Conservation (phyloP, 1,139 yeast genomes). For the Trichomonascaceae sp. region DNA sequence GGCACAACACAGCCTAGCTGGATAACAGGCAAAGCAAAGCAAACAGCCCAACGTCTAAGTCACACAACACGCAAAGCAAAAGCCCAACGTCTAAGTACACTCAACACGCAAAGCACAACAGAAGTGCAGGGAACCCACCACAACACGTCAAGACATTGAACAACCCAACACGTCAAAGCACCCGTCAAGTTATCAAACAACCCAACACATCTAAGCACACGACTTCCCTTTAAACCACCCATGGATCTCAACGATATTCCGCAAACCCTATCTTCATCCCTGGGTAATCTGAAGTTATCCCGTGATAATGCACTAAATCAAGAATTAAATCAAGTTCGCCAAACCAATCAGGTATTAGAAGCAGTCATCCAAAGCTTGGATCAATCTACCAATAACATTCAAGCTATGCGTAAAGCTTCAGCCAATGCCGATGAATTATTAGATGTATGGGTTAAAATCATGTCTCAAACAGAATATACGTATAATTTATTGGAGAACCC, state of each 20-base stretch:
- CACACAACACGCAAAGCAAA: too few relatives aligned
- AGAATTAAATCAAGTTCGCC: slow-evolving; percentile 24
- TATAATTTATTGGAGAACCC: slow-evolving; percentile 27
- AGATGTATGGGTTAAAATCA: slow-evolving; percentile 31
- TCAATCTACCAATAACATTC: slow-evolving; percentile 22
- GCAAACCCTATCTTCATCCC: slow-evolving; percentile 6
- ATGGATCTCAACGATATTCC: slow-evolving; percentile 7
- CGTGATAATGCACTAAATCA: slow-evolving; percentile 19
- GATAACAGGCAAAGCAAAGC: too few relatives aligned
- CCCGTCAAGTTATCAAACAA: background rate
- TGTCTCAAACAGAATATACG: slow-evolving; percentile 34
- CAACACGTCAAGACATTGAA: too few relatives aligned
- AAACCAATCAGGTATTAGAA: slow-evolving; percentile 23
- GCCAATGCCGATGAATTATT: slow-evolving; percentile 30
- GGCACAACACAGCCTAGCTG: too few relatives aligned
- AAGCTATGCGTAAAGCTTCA: slow-evolving; percentile 23
- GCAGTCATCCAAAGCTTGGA: slow-evolving; percentile 21
- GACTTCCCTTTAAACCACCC: background rate
- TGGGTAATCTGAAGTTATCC: slow-evolving; percentile 9
- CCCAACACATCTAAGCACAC: background rate
- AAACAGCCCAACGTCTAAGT: too few relatives aligned
- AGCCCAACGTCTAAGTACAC: too few relatives aligned
- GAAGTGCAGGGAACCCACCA: too few relatives aligned
- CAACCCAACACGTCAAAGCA: too few relatives aligned
- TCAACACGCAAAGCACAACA: too few relatives aligned